Evolutionary conservation across 2,329 filamentous ascomycete species (phyloP), one percentile per base, ranked within the genome.

Genomic region (Beauveria bassiana): DNA sequence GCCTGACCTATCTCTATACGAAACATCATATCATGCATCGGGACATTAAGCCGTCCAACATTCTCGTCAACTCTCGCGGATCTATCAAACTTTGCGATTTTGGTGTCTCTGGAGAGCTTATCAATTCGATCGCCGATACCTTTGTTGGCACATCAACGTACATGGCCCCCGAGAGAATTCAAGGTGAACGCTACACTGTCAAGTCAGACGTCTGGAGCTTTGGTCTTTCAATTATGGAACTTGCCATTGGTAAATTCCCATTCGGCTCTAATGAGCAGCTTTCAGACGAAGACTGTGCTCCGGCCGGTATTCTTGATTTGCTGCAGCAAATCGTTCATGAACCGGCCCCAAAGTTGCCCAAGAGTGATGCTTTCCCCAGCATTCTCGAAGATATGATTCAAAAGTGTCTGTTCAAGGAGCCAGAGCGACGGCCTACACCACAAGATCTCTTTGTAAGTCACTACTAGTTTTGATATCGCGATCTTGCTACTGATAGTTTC

Each of bases 121-220:
- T 98, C 73, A 98, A 98, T 77, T 98, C 95, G 5, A 92, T 99
- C 66, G 95, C 95, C 57, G 93, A 98, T 72, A 99, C 95, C 0
- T 99, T 99, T 70, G 95, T 99, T 42, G 95, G 95, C 59, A 99
- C 95, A 1, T 97, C 95, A 43, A 99, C 95, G 61, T 99, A 99
- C 79, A 99, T 99, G 95, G 95, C 95, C 0, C 95, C 95, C 0
- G 95, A 99, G 78, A 86, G 95, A 74, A 99, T 99, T 67, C 93
- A 98, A 73, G 95, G 95, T 65, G 92, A 95, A 65, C 92, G 91
- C 69, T 99, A 99, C 76, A 96, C 93, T 0, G 93, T 99, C 70
- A 97, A 97, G 75, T 97, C 93, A 14, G 95, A 99, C 73, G 95
- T 99, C 4, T 99, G 95, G 95, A 97, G 93, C 82, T 96, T 97